phyloP scores from a whole-genome alignment of 2,329 filamentous ascomycete genomes.

The Alternaria triticimaculans region DNA sequence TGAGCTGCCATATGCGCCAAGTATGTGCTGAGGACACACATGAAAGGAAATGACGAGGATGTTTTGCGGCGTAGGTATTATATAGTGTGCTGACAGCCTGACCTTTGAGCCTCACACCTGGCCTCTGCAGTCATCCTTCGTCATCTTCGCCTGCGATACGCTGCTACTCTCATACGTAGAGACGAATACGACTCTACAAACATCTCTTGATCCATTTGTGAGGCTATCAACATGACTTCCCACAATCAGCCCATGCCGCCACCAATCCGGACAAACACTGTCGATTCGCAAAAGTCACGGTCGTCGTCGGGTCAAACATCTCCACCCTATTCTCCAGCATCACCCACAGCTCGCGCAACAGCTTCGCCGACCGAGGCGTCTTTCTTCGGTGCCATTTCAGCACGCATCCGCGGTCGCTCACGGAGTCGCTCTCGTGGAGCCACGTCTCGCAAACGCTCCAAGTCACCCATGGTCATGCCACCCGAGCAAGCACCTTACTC shows the following conservation, averaged over 20 bases:
- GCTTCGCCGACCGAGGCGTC: constrained; percentile 38
- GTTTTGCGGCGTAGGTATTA: constrained; percentile 11
- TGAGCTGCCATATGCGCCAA: constrained; percentile 36
- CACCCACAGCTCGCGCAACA: constrained; percentile 26
- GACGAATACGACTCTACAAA: constrained; percentile 7
- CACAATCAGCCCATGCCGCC: constrained; percentile 36
- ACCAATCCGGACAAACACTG: constrained; percentile 40
- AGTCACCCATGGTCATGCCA: constrained; percentile 41
- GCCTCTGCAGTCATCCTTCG: constrained; percentile 17
- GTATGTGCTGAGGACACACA: constrained; percentile 22
- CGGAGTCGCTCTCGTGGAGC: constrained; percentile 38
- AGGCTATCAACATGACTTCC: constrained; percentile 29
- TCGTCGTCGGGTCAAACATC: constrained; percentile 36
- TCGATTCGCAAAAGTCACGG: constrained; percentile 33
- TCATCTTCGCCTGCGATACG: neutral
- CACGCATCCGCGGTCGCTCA: constrained; percentile 43
- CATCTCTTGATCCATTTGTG: neutral
- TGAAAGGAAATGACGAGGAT: constrained; percentile 11
- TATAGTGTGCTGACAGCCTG: constrained; percentile 23
- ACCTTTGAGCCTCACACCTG: constrained; percentile 36
- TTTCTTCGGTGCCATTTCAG: constrained; percentile 47
- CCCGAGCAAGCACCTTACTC: constrained; percentile 26
- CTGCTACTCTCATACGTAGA: neutral
- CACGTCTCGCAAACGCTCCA: constrained; percentile 35
- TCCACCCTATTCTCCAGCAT: constrained; percentile 25